Evolutionary conservation across 2,329 filamentous ascomycete genomes (phyloP).

Genomic region (Chaetothyriales sp.): DNA sequence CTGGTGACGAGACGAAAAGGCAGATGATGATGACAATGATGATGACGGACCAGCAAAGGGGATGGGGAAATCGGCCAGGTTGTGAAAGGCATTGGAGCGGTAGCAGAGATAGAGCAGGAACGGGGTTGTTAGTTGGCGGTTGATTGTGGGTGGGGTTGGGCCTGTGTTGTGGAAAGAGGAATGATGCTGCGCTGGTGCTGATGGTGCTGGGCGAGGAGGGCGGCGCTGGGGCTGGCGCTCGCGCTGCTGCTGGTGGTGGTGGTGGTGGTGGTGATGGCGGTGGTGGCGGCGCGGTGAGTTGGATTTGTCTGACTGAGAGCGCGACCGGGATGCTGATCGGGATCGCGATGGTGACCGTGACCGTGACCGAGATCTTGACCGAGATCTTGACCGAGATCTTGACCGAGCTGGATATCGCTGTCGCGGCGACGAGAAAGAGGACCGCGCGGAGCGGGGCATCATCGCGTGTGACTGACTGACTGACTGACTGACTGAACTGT

Average conservation of each 20-base stretch:
- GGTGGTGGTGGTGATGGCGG: too few relatives aligned
- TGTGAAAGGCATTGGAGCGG: conserved; percentile 56
- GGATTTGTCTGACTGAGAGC: background rate
- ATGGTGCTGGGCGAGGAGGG: too few relatives aligned
- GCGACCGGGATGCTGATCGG: background rate
- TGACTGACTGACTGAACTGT: too few relatives aligned
- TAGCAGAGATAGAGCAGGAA: conserved; percentile 82
- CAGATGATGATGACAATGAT: conserved; percentile 2
- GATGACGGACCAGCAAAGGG: conserved; percentile 6
- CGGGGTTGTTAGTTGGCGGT: conserved; percentile 58
- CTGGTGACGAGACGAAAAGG: too few relatives aligned
- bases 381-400: background rate
- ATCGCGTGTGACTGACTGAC: too few relatives aligned
- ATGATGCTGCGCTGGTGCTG: too few relatives aligned
- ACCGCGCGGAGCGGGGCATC: background rate
- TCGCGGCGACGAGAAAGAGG: background rate
- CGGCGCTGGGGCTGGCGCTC: too few relatives aligned
- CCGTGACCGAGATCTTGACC: background rate
- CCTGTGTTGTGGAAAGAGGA: too few relatives aligned
- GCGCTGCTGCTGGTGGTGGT: too few relatives aligned
- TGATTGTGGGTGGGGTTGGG: conserved; percentile 24
- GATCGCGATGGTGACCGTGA: background rate
- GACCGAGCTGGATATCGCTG: background rate
- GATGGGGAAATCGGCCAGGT: conserved; percentile 27
- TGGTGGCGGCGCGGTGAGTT: background rate